Base-by-base conservation (phyloP, 176 grass and related monocot genomes). In the Echinochloa phyllopogon region DNA sequence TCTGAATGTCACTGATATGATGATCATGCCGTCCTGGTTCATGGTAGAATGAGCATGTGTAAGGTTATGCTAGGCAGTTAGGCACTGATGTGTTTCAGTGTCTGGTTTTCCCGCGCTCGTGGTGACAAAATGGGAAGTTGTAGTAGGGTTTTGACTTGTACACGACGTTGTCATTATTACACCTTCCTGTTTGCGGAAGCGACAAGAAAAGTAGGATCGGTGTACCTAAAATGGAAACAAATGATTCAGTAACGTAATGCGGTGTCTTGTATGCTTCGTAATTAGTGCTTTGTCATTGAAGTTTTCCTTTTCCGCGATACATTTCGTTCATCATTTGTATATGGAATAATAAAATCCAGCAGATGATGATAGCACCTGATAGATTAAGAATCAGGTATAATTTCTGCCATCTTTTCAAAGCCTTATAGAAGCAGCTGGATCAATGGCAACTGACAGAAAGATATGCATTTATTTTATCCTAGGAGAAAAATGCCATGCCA, bases 1-100 rank as follows among this genome's bases (percentile, higher is more conserved):
- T 36, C 36, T 84, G 50, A 58, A 65, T 88, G 49, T 51, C 62
- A 36, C 41, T 33, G 45, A 43, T 85, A 36, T 65, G 25, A 85
- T 87, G 12, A 82, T 65, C 72, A 36, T 47, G 21, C 50, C 5
- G 39, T 38, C 37, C 57, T 87, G 17, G 48, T 65, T 56, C 39
- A 25, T 53, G 71, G 24, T 76, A 69, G 41, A 69, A 58, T 15
- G 49, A 81, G 41, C 25, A n/a, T 21, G 72, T 40, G 62, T 44
- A 85, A 38, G 43, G 33, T 20, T 43, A 48, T 85, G 20, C 41
- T 70, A 74, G 45, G 50, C 17, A 63, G 55, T 65, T 65, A 61
- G 38, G 40, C 25, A 67, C 77, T 67, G 38, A 23, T 77, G 50
- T 82, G 39, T 41, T 77, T 10, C 13, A 25, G 37, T 44, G 43